Evolutionary conservation across 1,284 basidiomycete species (phyloP), one percentile per base, ranked within the genome.

Genomic region (Rhizopogon hawkerae): DNA sequence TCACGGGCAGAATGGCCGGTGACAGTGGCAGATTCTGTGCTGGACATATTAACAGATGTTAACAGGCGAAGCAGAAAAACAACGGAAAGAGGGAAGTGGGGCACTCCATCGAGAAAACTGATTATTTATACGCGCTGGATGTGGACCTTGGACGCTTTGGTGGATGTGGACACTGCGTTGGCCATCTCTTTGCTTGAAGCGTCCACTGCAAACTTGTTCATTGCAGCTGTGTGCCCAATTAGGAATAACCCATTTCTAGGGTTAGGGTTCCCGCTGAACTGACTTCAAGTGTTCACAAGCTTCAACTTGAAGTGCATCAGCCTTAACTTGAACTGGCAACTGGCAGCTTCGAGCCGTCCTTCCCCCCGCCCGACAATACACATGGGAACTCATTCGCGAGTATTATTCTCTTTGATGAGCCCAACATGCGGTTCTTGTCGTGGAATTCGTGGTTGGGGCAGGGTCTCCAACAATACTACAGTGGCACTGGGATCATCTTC

Each of bases 221-320:
- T 23, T 23, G 5, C 21, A 23, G 21, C n/a, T n/a, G n/a, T n/a
- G n/a, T 5, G 9, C 9, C 3, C 8, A 9, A 14, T 33, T 9
- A 5, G 13, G 48, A 3, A 33, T 18, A 24, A 41, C 31, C 39
- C 48, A 49, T 21, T 10, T 51, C 21, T 51, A 51, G 49, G 50
- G 50, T 50, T 50, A 50, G 21, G 49, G 49, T 50, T 39, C 23
- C 3, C 5, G 21, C 21, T 23, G 21, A 5, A 23, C 21, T 1
- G 21, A 5, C 1, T n/a, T n/a, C 21, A 21, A 4, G 21, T 21
- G 4, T 21, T 21, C 21, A 5, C 1, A 5, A 21, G 21, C 21
- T 21, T 7, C 9, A 23, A 21, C 29, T 41, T 23, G 16, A 16
- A 31, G 14, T 43, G 35, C 38, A 31, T 10, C 33, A 34, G 11